Evolutionary conservation across 148 eudicot species (phyloP), one percentile per base, ranked within the genome.

Genomic region (Bassia scoparia): DNA sequence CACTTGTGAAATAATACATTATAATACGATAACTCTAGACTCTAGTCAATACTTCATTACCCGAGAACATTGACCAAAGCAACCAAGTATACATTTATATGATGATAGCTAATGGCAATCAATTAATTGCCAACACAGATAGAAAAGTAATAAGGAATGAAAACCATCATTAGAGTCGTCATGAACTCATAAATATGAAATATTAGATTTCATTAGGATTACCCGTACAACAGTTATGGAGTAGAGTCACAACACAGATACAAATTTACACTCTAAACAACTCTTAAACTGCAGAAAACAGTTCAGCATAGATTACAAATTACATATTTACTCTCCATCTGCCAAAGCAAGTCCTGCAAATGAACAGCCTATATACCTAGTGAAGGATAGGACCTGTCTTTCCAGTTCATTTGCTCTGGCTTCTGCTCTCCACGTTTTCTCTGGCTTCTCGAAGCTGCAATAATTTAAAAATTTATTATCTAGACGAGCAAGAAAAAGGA

Each of bases 331-430:
- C n/a, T n/a, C 41, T 8, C 69, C 16, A 52, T 10, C 69, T 68
- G 26, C 53, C 37, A 61, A 64, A 61, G 50, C 43, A 48, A 78
- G 50, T 31, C 26, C 12, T 48, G 72, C 50, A 72, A 48, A 58
- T 18, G 17, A n/a, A 50, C 50, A 64, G 73, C 44, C 50, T 24
- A n/a, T 68, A 70, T 54, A 64, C 46, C 49, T 24, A 55, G 56
- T 43, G 59, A 46, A 76, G 69, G 53, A 48, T 64, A 68, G 27
- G 72, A 96, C 99, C 90, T 96, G 99, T 85, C 83, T 85, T 84
- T 96, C 99, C 60, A 92, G 90, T 80, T 84, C 83, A 83, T 84
- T 81, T n/a, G 89, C 92, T 80, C 99, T 88, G 74, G 96, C 96
- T 82, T 96, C 99, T 35, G 96, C 85, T 86, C 99, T 87, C 88